Conservation (phyloP, 148 eudicot genomes). For the Chenopodium suecicum region DNA sequence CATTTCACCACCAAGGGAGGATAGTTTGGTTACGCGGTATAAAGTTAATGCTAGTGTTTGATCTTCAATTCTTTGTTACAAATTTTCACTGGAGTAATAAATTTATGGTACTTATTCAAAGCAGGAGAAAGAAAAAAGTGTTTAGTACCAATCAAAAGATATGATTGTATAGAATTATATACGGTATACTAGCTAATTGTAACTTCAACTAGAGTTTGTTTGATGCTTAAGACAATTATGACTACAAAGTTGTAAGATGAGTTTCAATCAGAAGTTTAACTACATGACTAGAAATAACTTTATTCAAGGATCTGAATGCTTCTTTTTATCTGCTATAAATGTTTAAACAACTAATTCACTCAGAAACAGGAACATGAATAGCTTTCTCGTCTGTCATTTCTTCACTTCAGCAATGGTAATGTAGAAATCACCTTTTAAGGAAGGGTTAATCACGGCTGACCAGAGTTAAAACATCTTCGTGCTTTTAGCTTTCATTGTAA, state of each 20-base stretch:
- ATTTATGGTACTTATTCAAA: neutral
- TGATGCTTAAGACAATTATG: neutral
- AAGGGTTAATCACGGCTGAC: neutral
- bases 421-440: too few species aligned
- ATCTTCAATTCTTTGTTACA: neutral
- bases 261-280: too few species aligned
- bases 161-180: neutral
- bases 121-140: neutral
- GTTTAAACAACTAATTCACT: too few species aligned
- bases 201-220: neutral
- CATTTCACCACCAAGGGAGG: slow-evolving; percentile 25
- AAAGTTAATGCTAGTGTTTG: slow-evolving; percentile 29
- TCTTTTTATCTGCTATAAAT: too few species aligned
- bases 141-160: neutral
- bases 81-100: neutral
- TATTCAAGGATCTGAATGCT: neutral
- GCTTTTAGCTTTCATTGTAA: slow-evolving; percentile 9
- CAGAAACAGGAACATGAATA: too few species aligned
- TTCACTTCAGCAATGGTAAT: too few species aligned
- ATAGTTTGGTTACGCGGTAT: slow-evolving; percentile 5
- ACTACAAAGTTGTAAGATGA: too few species aligned
- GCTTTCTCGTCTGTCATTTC: too few species aligned
- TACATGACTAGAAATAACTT: neutral
- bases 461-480: neutral
- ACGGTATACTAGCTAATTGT: neutral